Percentiles rank a stretch among this genome's conserved stretches.
Conservation (phyloP, 2,329 filamentous ascomycete genomes). For the Cryoendolithus antarcticus region DNA sequence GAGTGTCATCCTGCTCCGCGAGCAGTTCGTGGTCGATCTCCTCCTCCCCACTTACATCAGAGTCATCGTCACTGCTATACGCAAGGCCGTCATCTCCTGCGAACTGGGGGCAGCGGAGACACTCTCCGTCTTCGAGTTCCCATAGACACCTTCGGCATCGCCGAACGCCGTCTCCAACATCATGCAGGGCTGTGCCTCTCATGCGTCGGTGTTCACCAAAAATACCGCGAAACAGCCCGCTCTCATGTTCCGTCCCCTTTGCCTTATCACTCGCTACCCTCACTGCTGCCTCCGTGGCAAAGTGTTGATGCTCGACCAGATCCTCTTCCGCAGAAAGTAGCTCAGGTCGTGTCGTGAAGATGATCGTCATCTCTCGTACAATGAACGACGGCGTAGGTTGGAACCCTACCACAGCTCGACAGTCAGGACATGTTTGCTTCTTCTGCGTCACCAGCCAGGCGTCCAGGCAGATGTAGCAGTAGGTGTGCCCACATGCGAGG, state of each 20-base stretch:
- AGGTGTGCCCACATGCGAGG: constrained; percentile 56
- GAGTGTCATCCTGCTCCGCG: too few relatives aligned
- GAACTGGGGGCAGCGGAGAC: too few relatives aligned
- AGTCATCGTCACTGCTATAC: constrained; percentile 9
- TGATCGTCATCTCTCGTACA: constrained; percentile 51
- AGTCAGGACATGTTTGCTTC: constrained; percentile 59
- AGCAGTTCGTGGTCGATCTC: constrained; percentile 9
- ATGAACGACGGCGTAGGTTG: constrained; percentile 54
- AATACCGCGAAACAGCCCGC: constrained; percentile 52
- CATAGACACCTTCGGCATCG: constrained; percentile 51
- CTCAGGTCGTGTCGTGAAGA: constrained; percentile 48
- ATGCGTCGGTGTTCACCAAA: too few relatives aligned
- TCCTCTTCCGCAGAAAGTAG: constrained; percentile 52
- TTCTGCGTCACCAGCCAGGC: constrained; percentile 30
- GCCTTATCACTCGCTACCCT: constrained; percentile 48
- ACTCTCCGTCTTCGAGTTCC: constrained; percentile 51
- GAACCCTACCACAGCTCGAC: constrained; percentile 45
- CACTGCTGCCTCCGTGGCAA: constrained; percentile 47
- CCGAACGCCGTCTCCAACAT: constrained; percentile 47
- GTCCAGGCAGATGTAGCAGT: constrained; percentile 51
- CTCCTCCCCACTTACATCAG: constrained; percentile 25
- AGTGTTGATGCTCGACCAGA: constrained; percentile 45
- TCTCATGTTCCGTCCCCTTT: constrained; percentile 19
- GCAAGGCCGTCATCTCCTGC: constrained; percentile 31
- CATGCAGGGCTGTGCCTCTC: constrained; percentile 33